Evolutionary conservation across 176 grass and related monocot species (phyloP).

Genomic region (Dactylis glomerata): DNA sequence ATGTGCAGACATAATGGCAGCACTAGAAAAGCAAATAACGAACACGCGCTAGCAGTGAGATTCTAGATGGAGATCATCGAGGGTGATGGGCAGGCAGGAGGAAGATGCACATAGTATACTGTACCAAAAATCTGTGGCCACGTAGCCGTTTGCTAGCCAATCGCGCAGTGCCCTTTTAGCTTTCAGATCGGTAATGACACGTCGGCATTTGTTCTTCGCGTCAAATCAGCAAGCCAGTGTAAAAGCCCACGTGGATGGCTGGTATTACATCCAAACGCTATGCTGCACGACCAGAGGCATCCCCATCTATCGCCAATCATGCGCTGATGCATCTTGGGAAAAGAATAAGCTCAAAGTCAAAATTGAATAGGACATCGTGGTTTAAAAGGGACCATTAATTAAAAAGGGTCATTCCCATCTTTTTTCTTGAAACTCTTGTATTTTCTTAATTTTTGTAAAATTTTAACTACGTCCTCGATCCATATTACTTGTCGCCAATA

Average conservation of each 20-base stretch:
- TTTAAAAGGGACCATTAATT: background rate
- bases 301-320: background rate
- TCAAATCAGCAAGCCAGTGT: conserved; percentile 20
- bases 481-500: too few relatives aligned
- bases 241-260: conserved; percentile 40
- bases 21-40: background rate
- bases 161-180: background rate
- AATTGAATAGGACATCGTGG: background rate
- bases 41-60: conserved; percentile 7
- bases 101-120: background rate
- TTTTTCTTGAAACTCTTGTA: background rate
- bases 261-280: background rate
- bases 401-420: background rate
- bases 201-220: conserved; percentile 21
- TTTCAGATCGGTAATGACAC: conserved; percentile 29
- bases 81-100: conserved; percentile 9
- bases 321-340: background rate
- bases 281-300: background rate
- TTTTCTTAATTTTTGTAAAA: background rate
- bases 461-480: too few relatives aligned
- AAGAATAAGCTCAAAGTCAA: background rate
- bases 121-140: background rate
- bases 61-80: background rate
- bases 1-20: background rate
- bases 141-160: background rate